Conservation (phyloP, 2,329 filamentous ascomycete species). For the Colletotrichum sp. region DNA sequence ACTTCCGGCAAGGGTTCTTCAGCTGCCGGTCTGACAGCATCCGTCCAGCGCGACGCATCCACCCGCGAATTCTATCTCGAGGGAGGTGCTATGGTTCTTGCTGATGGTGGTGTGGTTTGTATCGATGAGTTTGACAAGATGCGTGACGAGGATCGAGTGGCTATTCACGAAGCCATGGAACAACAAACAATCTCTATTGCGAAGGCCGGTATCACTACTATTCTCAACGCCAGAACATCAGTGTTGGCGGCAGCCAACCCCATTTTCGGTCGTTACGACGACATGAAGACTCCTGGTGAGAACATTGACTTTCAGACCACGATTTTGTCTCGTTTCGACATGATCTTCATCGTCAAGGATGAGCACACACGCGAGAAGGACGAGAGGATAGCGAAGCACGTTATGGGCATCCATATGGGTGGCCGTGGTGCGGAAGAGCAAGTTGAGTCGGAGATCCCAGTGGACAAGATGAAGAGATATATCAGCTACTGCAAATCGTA, state of each 20-base stretch:
- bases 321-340: conserved; percentile 96
- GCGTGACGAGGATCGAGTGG: conserved; percentile 96
- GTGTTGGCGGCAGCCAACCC: conserved; percentile 96
- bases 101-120: conserved; percentile 95
- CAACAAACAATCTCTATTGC: conserved; percentile 99
- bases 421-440: conserved; percentile 82
- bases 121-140: conserved; percentile 99
- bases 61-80: conserved; percentile 98
- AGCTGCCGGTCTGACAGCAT: conserved; percentile 95
- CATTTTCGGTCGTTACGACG: conserved; percentile 97
- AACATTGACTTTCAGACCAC: conserved; percentile 99
- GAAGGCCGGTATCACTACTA: conserved; percentile 97
- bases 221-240: conserved; percentile 93
- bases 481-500: conserved; percentile 96
- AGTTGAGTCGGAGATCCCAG: conserved; percentile 84
- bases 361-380: conserved; percentile 90
- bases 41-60: conserved; percentile 89
- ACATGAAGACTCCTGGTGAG: conserved; percentile 95
- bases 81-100: conserved; percentile 97
- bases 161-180: conserved; percentile 99
- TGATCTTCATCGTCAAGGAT: conserved; percentile 99
- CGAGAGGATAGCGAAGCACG: conserved; percentile 92
- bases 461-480: conserved; percentile 97
- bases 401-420: conserved; percentile 97
- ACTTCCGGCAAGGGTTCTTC: conserved; percentile 98